phyloP scores from a whole-genome alignment of 2,329 filamentous ascomycete genomes.

The Colletotrichum spinosum region DNA sequence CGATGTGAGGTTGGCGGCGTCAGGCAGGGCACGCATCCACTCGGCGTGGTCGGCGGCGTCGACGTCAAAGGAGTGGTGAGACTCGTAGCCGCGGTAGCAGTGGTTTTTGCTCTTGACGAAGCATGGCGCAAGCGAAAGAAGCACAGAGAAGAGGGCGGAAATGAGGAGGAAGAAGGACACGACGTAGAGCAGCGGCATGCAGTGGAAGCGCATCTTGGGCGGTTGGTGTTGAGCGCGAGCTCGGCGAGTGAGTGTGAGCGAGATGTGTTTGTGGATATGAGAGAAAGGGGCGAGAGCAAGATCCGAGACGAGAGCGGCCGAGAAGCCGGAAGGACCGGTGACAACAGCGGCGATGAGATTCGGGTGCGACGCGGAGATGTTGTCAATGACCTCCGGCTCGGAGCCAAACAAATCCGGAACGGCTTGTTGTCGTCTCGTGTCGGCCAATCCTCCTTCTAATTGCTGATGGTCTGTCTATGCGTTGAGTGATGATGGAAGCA shows the following conservation, averaged over 20 bases:
- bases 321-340: constrained; percentile 11
- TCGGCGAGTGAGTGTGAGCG: not conserved
- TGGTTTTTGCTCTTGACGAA: constrained; percentile 38
- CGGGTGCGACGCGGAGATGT: too few species aligned
- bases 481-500: too few species aligned
- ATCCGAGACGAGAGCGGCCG: not conserved
- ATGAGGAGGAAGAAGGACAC: constrained; percentile 38
- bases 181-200: constrained; percentile 37
- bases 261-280: not conserved
- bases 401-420: too few species aligned
- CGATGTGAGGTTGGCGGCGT: constrained; percentile 53
- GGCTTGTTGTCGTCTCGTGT: too few species aligned
- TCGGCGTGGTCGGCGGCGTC: constrained; percentile 45
- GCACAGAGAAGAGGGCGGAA: constrained; percentile 40
- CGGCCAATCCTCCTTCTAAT: too few species aligned
- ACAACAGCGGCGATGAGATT: too few species aligned
- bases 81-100: constrained; percentile 49
- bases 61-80: constrained; percentile 57
- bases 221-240: not conserved
- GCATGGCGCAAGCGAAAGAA: constrained; percentile 42
- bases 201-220: constrained; percentile 33
- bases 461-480: too few species aligned
- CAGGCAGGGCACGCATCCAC: constrained; percentile 59
- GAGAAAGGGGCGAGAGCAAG: not conserved
- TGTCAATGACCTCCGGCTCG: too few species aligned